Evolutionary conservation across 108 stramenopile genomes (phyloP), one percentile per base, ranked within the genome.

Genomic region (Epithemia pelagica): DNA sequence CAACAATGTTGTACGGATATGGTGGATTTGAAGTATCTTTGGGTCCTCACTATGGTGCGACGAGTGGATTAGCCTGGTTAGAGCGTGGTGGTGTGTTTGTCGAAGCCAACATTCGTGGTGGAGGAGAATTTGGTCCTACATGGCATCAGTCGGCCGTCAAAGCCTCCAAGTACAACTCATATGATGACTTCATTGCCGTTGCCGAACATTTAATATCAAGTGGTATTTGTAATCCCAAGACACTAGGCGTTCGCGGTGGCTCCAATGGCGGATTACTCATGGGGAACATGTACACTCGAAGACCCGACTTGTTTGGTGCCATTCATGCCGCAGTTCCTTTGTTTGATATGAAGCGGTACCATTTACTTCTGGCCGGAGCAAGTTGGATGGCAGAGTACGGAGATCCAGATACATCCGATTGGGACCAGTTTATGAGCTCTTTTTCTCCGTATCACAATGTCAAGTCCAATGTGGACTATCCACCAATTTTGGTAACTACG

Each of bases 301-400:
- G 91, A 20, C 99, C 97, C 22, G 92, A 97, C 60, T 73, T 98
- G 32, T 98, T 95, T 74, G 95, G 90, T 2, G 97, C 96, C 32
- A 91, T 94, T 51, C 89, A 95, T 58, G 94, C 94, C 76, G 87
- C 88, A 22, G 99, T 99, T 28, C 97, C 97, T 25, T 78, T 99
- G 31, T 67, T 98, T 54, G 96, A 97, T 67, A 98, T 98, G 97
- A 83, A 83, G 65, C 82, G 88, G n/a, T 92, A 82, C 67, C 74
- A 83, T 66, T 80, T 70, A 21, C 77, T 95, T 10, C 69, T 94
- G 57, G 91, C 92, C 19, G 94, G 96, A 23, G 95, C 95, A 46
- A 91, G 92, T 10, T 99, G 99, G 99, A 89, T 94, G 84, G 95
- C 96, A 2, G 99, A 99, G 72, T 99, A 96, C 74, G 98, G 98